phyloP scores from a whole-genome alignment of 768 basidiomycete species.

The Rhizopogon sp. region DNA sequence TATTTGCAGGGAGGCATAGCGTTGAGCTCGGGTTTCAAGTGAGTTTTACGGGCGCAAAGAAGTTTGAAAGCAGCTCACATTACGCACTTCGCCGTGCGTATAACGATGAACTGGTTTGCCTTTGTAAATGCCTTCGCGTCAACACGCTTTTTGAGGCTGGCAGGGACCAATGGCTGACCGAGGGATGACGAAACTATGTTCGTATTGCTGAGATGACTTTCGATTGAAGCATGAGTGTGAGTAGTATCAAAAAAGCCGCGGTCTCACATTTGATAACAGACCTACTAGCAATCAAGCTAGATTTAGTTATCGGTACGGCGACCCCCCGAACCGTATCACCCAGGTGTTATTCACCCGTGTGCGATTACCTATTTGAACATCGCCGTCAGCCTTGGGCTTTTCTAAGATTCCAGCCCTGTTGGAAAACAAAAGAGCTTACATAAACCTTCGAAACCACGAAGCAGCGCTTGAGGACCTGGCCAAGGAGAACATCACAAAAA shows the following conservation, averaged over 20 bases:
- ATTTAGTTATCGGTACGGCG: not conserved
- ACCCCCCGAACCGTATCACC: not conserved
- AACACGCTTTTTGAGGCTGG: not conserved
- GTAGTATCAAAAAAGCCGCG: not conserved
- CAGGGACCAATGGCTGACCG: not conserved
- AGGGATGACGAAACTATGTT: not conserved
- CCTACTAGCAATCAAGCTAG: not conserved
- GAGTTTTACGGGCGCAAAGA: not conserved
- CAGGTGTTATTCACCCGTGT: not conserved
- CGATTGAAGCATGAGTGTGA: not conserved
- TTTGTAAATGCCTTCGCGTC: not conserved
- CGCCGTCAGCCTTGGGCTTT: not conserved
- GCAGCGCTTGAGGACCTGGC: not conserved
- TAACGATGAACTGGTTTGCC: not conserved
- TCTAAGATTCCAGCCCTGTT: not conserved
- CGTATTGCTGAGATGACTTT: not conserved
- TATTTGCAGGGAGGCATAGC: not conserved
- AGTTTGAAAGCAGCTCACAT: not conserved
- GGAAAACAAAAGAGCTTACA: not conserved
- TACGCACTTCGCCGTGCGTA: too few species aligned
- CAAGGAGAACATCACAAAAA: not conserved
- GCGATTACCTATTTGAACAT: not conserved
- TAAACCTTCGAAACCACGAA: not conserved
- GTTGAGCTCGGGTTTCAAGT: not conserved
- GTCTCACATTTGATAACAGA: not conserved